Base-by-base conservation (phyloP, 805 yeast species). In the Saccharomyces eubayanus region DNA sequence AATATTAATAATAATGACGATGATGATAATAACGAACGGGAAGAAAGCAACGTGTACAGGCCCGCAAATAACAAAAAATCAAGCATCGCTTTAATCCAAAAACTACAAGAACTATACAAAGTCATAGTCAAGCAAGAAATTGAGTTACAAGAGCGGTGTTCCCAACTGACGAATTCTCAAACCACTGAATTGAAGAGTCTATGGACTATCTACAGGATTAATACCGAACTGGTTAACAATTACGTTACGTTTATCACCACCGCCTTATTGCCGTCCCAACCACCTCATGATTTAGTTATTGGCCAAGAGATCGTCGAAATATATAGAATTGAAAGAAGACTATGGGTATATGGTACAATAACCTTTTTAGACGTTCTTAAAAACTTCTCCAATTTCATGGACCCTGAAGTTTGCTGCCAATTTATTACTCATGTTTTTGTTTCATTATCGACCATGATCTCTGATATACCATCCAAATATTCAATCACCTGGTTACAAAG, bases 261-360 rank as follows among this genome's bases (percentile, higher is more conserved):
- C 20, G 88, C 91, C 1, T 73, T 85, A 57, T 79, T 84, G 50
- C 89, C 90, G 16, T 84, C 86, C 31, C 84, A 82, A 64, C 82
- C 90, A 10, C 62, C 59, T 47, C 70, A 66, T 46, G 72, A 69
- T 54, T 55, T 66, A 16, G 48, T 62, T 8, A 68, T 70, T 2
- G 94, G 94, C 2, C 83, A 82, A 63, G 88, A 86, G 59, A 81
- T 87, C 49, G 87, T 87, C 6, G 85, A 84, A 58, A 79, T 85
- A 45, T 87, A 87, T 66, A 82, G 89, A 66, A 85, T 87, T 46
- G 87, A 88, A 36, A 75, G 92, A 61, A 73, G 94, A 60, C 75
- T 87, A 74, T 87, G 94, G 94, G 91, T 87, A 8, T 87, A 87
- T 66, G 95, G 95, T 28, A 82, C 88, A 12, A 91, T 87, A 14